Percentiles rank a stretch among this genome's conserved stretches.
These are phyloP conservation scores for Neurospora africana DNA, from an alignment of 495 filamentous ascomycete species.

Conservation along the genomic window DNA sequence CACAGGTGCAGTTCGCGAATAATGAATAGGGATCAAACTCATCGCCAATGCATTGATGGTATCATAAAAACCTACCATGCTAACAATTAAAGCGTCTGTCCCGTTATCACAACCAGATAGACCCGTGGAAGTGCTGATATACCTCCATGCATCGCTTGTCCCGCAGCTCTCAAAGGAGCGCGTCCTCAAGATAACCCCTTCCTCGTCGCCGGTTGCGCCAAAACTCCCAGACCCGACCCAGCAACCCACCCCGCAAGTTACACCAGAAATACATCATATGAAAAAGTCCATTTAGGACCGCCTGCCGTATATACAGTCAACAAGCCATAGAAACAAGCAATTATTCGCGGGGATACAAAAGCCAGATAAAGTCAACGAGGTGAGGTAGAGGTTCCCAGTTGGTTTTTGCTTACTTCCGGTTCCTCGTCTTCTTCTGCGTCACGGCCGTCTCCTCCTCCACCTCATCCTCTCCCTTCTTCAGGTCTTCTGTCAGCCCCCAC, in stretches of 20 bases:
- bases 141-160: background rate
- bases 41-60: background rate
- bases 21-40: background rate
- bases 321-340: background rate
- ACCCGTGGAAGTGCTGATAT: background rate
- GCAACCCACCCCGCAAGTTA: background rate
- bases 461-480: constrained; percentile 87
- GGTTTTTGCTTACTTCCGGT: constrained; percentile 33
- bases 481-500: constrained; percentile 73
- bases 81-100: background rate
- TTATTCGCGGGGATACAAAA: background rate
- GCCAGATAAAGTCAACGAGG: background rate
- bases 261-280: background rate
- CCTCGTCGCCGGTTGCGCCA: background rate
- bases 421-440: constrained; percentile 66
- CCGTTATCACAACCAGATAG: background rate
- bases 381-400: background rate
- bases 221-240: background rate
- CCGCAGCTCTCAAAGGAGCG: background rate
- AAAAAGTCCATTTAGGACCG: background rate
- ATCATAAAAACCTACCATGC: background rate
- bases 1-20: background rate
- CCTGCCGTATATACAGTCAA: background rate
- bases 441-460: constrained; percentile 70
- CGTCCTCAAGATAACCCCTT: background rate